Percentiles rank a stretch among this genome's conserved stretches.
Evolutionary conservation across 352 stramenopile species (phyloP).

Genomic region (Globisporangium viniferum): DNA sequence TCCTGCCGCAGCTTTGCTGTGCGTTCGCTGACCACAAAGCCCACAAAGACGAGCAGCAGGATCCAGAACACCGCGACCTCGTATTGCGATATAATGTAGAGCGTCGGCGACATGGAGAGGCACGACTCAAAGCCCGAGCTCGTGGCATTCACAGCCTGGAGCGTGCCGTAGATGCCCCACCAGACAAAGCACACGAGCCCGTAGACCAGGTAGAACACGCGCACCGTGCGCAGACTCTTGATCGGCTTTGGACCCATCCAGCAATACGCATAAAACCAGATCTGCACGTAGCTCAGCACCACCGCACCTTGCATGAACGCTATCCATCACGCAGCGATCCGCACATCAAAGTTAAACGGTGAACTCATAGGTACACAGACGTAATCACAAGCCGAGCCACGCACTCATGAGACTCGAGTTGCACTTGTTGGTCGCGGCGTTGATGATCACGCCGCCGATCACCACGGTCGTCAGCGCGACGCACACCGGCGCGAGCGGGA

Average conservation of each 20-base stretch:
- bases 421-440: conserved; percentile 60
- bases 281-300: conserved; percentile 56
- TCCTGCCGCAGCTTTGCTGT: conserved; percentile 33
- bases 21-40: conserved; percentile 55
- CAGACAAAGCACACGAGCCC: conserved; percentile 54
- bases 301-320: conserved; percentile 67
- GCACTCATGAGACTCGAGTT: conserved; percentile 66
- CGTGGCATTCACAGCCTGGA: conserved; percentile 53
- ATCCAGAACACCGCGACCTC: conserved; percentile 70
- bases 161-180: conserved; percentile 66
- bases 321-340: conserved; percentile 11
- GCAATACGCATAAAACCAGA: conserved; percentile 70
- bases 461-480: conserved; percentile 59
- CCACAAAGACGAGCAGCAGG: conserved; percentile 38
- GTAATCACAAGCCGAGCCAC: conserved; percentile 8
- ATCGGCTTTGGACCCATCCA: conserved; percentile 66
- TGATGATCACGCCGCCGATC: conserved; percentile 67
- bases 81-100: conserved; percentile 72
- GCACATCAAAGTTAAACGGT: too few species aligned
- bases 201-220: conserved; percentile 63
- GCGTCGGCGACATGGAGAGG: conserved; percentile 55
- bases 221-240: conserved; percentile 48
- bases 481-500: conserved; percentile 55
- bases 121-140: conserved; percentile 66
- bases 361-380: neutral